A percentile compares a stretch with the other conserved stretches of the same genome.
Evolutionary conservation across 2,329 filamentous ascomycete genomes (phyloP).

Genomic region (Fusarium phyllophilum): DNA sequence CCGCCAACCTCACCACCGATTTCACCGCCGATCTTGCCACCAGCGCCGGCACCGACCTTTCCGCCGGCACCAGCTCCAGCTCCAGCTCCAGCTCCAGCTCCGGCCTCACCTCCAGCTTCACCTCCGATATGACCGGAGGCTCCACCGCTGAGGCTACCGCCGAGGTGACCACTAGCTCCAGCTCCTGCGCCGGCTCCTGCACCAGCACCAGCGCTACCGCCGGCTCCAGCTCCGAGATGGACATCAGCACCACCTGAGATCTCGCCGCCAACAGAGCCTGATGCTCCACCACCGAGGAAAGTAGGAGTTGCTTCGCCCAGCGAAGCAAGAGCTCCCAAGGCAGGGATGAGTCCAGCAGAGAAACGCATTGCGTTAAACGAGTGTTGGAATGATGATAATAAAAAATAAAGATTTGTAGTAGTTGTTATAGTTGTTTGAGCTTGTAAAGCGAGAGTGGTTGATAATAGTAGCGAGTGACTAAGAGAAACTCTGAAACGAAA

Average conservation of each 20-base stretch:
- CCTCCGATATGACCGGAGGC: neutral
- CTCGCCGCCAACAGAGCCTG: slow-evolving; percentile 4
- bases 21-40: neutral
- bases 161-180: neutral
- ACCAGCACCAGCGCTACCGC: neutral
- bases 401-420: neutral
- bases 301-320: slow-evolving; percentile 34
- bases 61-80: neutral
- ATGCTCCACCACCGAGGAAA: slow-evolving; percentile 14
- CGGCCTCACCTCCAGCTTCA: neutral
- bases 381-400: slow-evolving; percentile 2
- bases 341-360: slow-evolving; percentile 24
- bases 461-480: slow-evolving; percentile 5
- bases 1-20: neutral
- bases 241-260: neutral
- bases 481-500: slow-evolving; percentile 6
- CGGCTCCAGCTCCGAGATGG: slow-evolving; percentile 12
- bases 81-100: neutral
- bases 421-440: neutral
- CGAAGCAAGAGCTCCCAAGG: slow-evolving; percentile 34
- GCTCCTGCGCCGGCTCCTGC: neutral
- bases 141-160: neutral
- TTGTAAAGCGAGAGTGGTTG: slow-evolving; percentile 8
- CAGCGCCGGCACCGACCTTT: slow-evolving; percentile 4
- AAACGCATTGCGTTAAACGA: slow-evolving; percentile 33